phyloP scores from a whole-genome alignment of 371 early-diverging fungal genomes.

The Thermomucor indicae-seudaticae region DNA sequence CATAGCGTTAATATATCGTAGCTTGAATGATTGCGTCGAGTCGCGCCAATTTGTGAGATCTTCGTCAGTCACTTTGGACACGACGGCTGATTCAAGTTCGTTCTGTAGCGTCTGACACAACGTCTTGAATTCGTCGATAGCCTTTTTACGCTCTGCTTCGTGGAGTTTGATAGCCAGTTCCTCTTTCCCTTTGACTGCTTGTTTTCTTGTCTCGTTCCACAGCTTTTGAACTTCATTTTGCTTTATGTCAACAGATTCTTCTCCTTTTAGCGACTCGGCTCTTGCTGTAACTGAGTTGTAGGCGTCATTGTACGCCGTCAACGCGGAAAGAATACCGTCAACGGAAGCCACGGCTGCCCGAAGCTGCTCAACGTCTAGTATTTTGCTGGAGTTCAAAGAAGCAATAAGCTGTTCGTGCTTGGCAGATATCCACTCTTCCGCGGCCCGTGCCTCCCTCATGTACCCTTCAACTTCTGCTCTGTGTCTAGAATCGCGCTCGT shows the following conservation, averaged over 20 bases:
- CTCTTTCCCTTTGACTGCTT: not conserved
- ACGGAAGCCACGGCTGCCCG: not conserved
- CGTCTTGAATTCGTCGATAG: constrained; percentile 1
- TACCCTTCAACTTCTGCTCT: constrained; percentile 32
- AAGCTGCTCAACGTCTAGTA: not conserved
- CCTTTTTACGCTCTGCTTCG: constrained; percentile 7
- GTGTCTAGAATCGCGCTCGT: constrained; percentile 26
- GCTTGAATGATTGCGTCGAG: constrained; percentile 7
- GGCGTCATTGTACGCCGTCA: constrained; percentile 4
- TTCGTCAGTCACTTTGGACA: constrained; percentile 11
- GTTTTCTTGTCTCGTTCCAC: constrained; percentile 4
- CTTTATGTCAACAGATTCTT: constrained; percentile 1
- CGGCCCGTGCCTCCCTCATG: constrained; percentile 20
- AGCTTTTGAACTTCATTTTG: constrained; percentile 7
- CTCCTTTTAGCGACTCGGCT: constrained; percentile 1
- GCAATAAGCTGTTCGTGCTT: not conserved
- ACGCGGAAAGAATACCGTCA: constrained; percentile 9
- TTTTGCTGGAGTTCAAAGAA: not conserved
- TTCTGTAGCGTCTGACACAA: constrained; percentile 1
- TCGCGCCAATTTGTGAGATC: constrained; percentile 20
- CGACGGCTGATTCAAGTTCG: not conserved
- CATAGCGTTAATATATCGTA: constrained; percentile 3
- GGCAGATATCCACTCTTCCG: constrained; percentile 27
- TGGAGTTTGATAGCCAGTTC: constrained; percentile 4
- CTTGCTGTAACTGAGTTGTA: constrained; percentile 13